Base-by-base conservation (phyloP, 164 flowering plant genomes). In the Aristolochia contorta region DNA sequence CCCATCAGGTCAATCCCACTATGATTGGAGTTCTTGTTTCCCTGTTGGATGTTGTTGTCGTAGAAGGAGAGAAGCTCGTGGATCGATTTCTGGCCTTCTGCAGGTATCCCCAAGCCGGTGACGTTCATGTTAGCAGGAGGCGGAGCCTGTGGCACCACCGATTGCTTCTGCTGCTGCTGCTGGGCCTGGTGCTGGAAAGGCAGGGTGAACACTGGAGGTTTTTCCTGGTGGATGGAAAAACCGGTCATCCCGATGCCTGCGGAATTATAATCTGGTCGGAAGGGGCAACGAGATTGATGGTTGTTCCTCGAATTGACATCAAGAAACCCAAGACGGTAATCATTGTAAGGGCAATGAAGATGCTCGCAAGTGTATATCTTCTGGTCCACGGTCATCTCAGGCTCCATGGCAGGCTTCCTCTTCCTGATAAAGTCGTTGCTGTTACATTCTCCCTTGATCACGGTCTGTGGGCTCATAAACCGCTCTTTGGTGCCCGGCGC, bases 11-110 rank as follows among this genome's bases (percentile, higher is more conserved):
- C 48, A 21, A 55, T 24, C 37, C 65, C 68, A 19, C 68, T 69
- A 23, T 67, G 30, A 62, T 58, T 71, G 0, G 65, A 12, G 33
- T 30, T 67, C 60, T 73, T 78, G 65, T 64, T 73, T 16, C 10
- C 22, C 48, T 61, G 66, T 56, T 74, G 82, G 43, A 72, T 62
- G 69, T 79, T 85, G 20, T 65, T 49, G 45, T 85, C 89, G 60
- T 88, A 88, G 27, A 71, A 64, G 0, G 84, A 75, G 83, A 86
- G 72, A 6, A 88, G 85, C 0, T 86, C 84, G 41, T 68, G 62
- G 16, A 88, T 86, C 75, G 77, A 73, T 53, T 81, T 81, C 59
- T 84, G 85, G 46, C 83, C 96, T 47, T 88, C 88, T 56, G 82
- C 80, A 0, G 90, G 80, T 53, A 88, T 78, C 18, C 82, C 84